Base-by-base conservation (phyloP, 1,284 basidiomycete genomes). In the Trichosporon sp. region DNA sequence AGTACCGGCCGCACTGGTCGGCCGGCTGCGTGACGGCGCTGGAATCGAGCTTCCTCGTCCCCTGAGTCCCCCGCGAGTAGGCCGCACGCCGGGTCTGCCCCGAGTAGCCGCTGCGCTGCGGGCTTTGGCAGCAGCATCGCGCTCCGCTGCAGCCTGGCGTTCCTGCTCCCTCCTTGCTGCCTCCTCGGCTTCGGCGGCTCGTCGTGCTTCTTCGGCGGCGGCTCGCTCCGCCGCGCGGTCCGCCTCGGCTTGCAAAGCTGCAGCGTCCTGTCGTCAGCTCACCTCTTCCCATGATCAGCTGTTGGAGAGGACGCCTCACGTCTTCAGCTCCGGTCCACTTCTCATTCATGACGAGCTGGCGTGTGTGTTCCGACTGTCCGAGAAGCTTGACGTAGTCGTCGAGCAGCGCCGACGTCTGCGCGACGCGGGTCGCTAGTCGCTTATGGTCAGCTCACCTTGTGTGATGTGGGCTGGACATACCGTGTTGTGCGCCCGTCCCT, bases 311-410 rank as follows among this genome's bases (percentile, higher is more conserved):
- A 26, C 26, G 14, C 78, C 82, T 76, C 70, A 84, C 83, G 66
- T 81, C 82, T 16, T 73, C 65, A 11, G 77, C 75, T 4, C 83
- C 83, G 6, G 78, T 81, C 83, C 83, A 84, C 16, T 71, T 70
- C 4, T 79, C 76, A 68, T 84, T 81, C 32, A 78, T 54, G 19
- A 84, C 68, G 19, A 83, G 70, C 59, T 75, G 66, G 69, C 81
- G 79, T 0, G 81, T 83, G 70, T 84, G 82, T 69, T 82, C 80
- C 48, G 81, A 71, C 70, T 84, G 83, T 32, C 81, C 81, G 43
- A 84, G 73, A 19, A 84, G 70, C 0, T 76, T 75, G 10, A 82
- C 79, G 71, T 84, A 84, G 68, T 80, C 71, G 69, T 83, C 82
- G 1, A 84, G 74, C 61, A 84, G 73, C 3, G 74, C 71, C 2